phyloP scores from a whole-genome alignment of 768 basidiomycete species.

The Serendipita vermifera region DNA sequence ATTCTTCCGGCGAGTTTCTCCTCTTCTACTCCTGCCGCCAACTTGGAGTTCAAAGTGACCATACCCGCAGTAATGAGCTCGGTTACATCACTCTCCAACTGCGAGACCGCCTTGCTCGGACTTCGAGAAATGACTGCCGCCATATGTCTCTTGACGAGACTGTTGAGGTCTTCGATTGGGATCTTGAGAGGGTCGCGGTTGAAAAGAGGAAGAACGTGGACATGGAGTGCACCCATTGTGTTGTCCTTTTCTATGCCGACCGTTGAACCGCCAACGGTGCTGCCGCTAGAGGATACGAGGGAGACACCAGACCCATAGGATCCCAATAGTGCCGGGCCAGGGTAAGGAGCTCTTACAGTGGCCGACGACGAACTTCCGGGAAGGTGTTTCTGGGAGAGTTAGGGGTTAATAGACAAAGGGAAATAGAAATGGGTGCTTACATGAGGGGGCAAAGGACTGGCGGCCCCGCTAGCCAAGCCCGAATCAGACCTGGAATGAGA shows the following conservation, averaged over 20 bases:
- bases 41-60: slow-evolving; percentile 81
- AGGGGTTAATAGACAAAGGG: no score
- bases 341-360: no score
- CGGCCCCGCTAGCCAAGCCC: background rate
- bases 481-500: background rate
- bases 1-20: slow-evolving; percentile 62
- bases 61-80: slow-evolving; percentile 81
- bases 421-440: background rate
- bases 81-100: slow-evolving; percentile 63
- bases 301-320: no score
- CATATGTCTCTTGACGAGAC: slow-evolving; percentile 68
- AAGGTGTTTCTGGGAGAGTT: no score
- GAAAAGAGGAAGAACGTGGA: slow-evolving; percentile 82
- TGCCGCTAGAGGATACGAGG: no score
- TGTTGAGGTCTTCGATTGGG: slow-evolving; percentile 84
- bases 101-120: slow-evolving; percentile 58
- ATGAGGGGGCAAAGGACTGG: background rate
- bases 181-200: slow-evolving; percentile 77
- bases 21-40: slow-evolving; percentile 55
- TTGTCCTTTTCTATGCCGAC: slow-evolving; percentile 34
- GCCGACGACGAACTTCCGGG: no score
- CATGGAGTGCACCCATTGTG: slow-evolving; percentile 74
- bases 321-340: no score
- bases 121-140: slow-evolving; percentile 55
- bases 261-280: no score